A percentile compares a stretch with the other conserved stretches of the same genome.
Conservation (phyloP, 139 green algal genomes). For the Astrephomene gubernaculifera region DNA sequence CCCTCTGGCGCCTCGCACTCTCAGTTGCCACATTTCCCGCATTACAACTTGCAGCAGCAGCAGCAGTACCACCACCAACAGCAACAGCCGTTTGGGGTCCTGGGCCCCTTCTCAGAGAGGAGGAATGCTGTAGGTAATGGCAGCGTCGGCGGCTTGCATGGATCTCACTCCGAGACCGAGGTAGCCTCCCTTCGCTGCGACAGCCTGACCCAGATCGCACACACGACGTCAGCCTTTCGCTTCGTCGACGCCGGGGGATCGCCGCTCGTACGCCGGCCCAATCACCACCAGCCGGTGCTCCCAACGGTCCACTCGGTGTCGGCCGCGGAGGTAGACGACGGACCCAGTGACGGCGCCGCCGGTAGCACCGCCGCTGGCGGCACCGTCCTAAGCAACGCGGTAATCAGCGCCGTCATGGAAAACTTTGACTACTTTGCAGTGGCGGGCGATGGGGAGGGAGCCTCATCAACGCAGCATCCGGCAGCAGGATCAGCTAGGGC, state of each 20-base stretch:
- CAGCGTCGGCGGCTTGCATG: not conserved
- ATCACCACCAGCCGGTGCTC: not conserved
- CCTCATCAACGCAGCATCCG: no score
- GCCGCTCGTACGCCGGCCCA: not conserved
- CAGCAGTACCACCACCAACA: no score
- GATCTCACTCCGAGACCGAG: not conserved
- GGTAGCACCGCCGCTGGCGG: not conserved
- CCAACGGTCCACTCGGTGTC: not conserved
- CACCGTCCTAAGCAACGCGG: no score
- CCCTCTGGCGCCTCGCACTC: no score
- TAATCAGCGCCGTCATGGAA: no score
- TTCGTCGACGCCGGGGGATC: conserved; percentile 23
- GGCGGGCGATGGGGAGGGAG: no score
- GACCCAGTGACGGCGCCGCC: not conserved
- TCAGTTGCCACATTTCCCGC: not conserved
- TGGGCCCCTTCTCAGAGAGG: not conserved
- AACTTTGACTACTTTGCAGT: no score
- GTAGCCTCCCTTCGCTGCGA: not conserved
- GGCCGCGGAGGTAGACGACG: not conserved
- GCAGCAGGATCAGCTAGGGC: not conserved
- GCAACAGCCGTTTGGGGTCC: not conserved
- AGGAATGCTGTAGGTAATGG: not conserved
- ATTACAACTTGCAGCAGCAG: not conserved
- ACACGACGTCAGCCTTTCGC: not conserved
- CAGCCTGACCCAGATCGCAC: not conserved